These are phyloP conservation scores for Ustilago lituana DNA, from an alignment of 1,284 basidiomycete species.

Conservation along the genomic window DNA sequence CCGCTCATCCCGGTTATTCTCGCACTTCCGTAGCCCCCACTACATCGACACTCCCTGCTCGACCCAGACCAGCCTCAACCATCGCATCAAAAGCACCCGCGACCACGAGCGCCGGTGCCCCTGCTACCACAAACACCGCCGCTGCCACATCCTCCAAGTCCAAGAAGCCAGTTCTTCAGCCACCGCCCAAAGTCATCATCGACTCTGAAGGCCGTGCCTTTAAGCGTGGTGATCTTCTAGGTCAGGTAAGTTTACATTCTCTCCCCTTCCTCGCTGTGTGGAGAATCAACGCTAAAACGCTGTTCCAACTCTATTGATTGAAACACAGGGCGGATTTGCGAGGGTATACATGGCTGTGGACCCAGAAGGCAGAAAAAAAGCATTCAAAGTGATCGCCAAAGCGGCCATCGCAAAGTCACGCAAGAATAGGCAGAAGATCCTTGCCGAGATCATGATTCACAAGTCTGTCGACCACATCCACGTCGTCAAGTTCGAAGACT, in stretches of 20 bases:
- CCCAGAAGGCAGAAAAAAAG: constrained; percentile 64
- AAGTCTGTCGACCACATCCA: constrained; percentile 89
- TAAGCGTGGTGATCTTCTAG: constrained; percentile 56
- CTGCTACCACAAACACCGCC: neutral
- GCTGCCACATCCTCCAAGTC: constrained; percentile 27
- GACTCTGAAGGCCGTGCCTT: constrained; percentile 55
- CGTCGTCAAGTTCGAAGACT: constrained; percentile 90
- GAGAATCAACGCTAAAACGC: too few species aligned
- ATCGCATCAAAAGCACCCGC: constrained; percentile 12
- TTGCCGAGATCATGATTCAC: constrained; percentile 98
- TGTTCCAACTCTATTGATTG: too few species aligned
- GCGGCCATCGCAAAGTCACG: constrained; percentile 67
- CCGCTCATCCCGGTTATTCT: constrained; percentile 32
- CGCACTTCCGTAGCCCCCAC: constrained; percentile 20
- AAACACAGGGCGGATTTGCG: constrained; percentile 66
- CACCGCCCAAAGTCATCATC: constrained; percentile 59
- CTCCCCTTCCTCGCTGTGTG: neutral
- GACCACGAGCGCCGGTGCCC: neutral
- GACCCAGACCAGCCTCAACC: constrained; percentile 29
- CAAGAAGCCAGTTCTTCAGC: constrained; percentile 60
- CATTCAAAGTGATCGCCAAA: constrained; percentile 69
- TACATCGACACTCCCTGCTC: constrained; percentile 20
- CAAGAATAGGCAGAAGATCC: constrained; percentile 75
- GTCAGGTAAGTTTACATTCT: constrained; percentile 41
- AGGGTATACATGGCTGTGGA: constrained; percentile 66